A percentile compares a stretch with the other conserved stretches of the same genome.
These are phyloP conservation scores for Kuraishia hungarica DNA, from an alignment of 805 yeast species.

Conservation along the genomic window DNA sequence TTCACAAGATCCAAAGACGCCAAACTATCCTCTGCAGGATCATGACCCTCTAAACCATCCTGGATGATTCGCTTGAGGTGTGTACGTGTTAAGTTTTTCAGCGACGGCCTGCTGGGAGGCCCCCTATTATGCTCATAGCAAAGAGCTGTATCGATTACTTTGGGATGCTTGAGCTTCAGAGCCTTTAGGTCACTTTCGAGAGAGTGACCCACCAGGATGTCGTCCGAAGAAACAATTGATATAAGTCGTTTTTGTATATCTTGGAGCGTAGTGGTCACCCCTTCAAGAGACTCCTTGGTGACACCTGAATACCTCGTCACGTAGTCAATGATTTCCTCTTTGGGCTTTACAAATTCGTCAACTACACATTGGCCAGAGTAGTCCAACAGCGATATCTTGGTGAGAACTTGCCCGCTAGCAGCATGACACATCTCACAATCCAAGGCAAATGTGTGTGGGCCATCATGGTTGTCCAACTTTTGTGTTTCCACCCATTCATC, in stretches of 20 bases:
- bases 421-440: constrained; percentile 93
- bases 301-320: constrained; percentile 83
- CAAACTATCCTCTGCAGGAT: constrained; percentile 77
- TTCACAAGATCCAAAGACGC: constrained; percentile 75
- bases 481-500: constrained; percentile 48
- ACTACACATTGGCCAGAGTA: constrained; percentile 50
- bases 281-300: constrained; percentile 54
- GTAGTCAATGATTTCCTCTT: constrained; percentile 67
- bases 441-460: constrained; percentile 62
- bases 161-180: constrained; percentile 62
- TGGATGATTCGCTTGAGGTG: constrained; percentile 59
- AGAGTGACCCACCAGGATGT: constrained; percentile 83
- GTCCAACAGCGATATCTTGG: constrained; percentile 72
- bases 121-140: constrained; percentile 78
- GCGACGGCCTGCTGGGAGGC: constrained; percentile 70
- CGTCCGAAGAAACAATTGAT: constrained; percentile 40
- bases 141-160: constrained; percentile 72
- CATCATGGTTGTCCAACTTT: constrained; percentile 39
- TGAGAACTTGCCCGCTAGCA: constrained; percentile 51
- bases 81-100: constrained; percentile 58
- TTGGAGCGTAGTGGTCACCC: constrained; percentile 51
- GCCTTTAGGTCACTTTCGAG: constrained; percentile 75
- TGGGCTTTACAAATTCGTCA: constrained; percentile 76
- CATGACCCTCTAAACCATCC: constrained; percentile 60
- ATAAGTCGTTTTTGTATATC: constrained; percentile 61